These are phyloP conservation scores for Penicillium expansum DNA, from an alignment of 2,329 filamentous ascomycete species.

Conservation along the genomic window DNA sequence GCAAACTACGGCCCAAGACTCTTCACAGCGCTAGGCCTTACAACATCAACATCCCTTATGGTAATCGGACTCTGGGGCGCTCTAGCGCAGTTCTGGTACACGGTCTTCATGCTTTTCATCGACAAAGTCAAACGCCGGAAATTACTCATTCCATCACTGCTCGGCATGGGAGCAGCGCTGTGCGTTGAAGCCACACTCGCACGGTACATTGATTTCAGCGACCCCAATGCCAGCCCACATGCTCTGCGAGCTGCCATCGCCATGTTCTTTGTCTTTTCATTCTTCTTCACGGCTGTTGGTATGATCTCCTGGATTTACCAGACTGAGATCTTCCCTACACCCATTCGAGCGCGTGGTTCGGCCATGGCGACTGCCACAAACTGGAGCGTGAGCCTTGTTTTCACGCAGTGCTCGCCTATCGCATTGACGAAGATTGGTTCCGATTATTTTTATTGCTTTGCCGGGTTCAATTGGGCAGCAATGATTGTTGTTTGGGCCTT, in stretches of 20 bases:
- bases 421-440: slow-evolving; percentile 46
- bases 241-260: slow-evolving; percentile 47
- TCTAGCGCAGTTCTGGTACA: slow-evolving; percentile 50
- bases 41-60: slow-evolving; percentile 47
- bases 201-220: slow-evolving; percentile 35
- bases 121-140: slow-evolving; percentile 51
- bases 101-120: slow-evolving; percentile 46
- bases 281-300: slow-evolving; percentile 47
- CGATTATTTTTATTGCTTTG: slow-evolving; percentile 51
- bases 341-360: slow-evolving; percentile 44
- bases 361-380: slow-evolving; percentile 47
- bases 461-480: slow-evolving; percentile 49
- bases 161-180: slow-evolving; percentile 44
- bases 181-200: slow-evolving; percentile 44
- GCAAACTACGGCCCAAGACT: slow-evolving; percentile 46
- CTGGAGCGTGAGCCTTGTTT: slow-evolving; percentile 48
- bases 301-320: slow-evolving; percentile 50
- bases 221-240: slow-evolving; percentile 29
- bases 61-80: slow-evolving; percentile 53
- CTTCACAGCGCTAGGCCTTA: slow-evolving; percentile 47
- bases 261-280: slow-evolving; percentile 49
- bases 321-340: slow-evolving; percentile 48
- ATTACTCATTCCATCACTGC: slow-evolving; percentile 46
- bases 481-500: slow-evolving; percentile 36
- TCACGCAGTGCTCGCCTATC: slow-evolving; percentile 51